These are phyloP conservation scores for Alternaria sp. DNA, from an alignment of 2,329 filamentous ascomycete genomes.

Conservation along the genomic window DNA sequence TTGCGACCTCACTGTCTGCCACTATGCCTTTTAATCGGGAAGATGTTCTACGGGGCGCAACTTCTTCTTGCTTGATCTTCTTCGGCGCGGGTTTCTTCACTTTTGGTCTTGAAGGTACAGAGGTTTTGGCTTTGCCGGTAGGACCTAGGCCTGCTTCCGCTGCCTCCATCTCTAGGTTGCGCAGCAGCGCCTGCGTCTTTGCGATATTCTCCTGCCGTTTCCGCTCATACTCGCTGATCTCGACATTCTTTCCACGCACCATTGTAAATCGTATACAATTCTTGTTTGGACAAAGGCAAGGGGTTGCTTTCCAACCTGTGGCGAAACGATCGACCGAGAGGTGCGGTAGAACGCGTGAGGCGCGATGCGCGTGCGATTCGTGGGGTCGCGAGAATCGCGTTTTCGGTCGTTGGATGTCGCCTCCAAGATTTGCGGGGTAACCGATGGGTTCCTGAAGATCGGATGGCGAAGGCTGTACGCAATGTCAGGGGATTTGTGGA, in stretches of 20 bases:
- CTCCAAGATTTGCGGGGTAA: constrained; percentile 3
- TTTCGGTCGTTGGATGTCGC: neutral
- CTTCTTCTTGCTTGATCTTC: constrained; percentile 68
- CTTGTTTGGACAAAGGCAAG: neutral
- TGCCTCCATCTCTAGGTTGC: constrained; percentile 74
- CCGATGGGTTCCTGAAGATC: constrained; percentile 20
- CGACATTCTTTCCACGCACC: constrained; percentile 56
- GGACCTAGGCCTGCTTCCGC: constrained; percentile 75
- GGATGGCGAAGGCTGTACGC: constrained; percentile 1
- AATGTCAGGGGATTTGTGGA: neutral
- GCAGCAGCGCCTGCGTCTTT: constrained; percentile 82
- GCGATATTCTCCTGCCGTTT: constrained; percentile 87
- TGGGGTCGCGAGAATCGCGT: neutral
- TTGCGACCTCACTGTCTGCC: constrained; percentile 72
- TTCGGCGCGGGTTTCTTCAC: constrained; percentile 52
- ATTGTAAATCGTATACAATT: constrained; percentile 21
- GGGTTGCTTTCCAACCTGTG: neutral
- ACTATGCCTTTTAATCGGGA: constrained; percentile 69
- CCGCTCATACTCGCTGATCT: constrained; percentile 86
- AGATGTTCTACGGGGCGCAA: constrained; percentile 66
- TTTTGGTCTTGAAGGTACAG: constrained; percentile 57
- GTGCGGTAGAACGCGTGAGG: neutral
- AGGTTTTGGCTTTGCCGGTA: constrained; percentile 58
- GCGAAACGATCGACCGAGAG: neutral
- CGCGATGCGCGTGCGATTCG: constrained; percentile 14